Evolutionary conservation across 163 green algal genomes (phyloP).

Genomic region (Chloromonas sp.): DNA sequence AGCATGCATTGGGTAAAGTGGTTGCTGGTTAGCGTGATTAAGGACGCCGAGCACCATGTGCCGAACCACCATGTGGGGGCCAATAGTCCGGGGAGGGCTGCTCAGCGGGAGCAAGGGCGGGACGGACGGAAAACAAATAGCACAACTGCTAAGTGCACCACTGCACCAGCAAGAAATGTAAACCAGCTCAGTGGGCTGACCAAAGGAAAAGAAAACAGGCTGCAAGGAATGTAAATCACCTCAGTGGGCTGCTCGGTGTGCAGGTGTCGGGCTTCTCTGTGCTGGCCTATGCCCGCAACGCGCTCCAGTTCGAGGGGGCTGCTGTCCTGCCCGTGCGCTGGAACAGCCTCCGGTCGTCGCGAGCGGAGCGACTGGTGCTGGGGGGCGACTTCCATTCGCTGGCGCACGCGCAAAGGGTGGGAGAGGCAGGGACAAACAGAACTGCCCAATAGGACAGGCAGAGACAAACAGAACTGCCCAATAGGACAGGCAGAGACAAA

Average conservation of each 20-base stretch:
- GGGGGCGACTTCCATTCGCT: constrained; percentile 3
- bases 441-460: not conserved
- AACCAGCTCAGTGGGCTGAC: no score
- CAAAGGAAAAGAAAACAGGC: no score
- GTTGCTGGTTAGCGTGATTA: not conserved
- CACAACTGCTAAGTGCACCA: no score
- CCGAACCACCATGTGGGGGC: no score
- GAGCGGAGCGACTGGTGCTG: constrained; percentile 5
- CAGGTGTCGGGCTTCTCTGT: constrained; percentile 9
- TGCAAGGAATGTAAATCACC: no score
- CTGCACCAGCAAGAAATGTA: no score
- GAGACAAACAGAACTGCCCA: no score
- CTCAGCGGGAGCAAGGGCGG: no score
- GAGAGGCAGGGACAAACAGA: not conserved
- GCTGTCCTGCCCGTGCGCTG: not conserved
- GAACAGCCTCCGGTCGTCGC: not conserved
- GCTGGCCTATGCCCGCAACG: not conserved
- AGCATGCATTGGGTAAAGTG: not conserved
- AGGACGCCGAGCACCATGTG: no score
- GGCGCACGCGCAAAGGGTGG: constrained; percentile 9
- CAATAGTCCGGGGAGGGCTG: no score
- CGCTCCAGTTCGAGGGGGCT: constrained; percentile 7
- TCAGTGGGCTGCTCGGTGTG: not conserved
- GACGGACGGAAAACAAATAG: no score
- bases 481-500: no score